phyloP scores from a whole-genome alignment of 2,329 filamentous ascomycete genomes.

The Lecanicillium sp. region DNA sequence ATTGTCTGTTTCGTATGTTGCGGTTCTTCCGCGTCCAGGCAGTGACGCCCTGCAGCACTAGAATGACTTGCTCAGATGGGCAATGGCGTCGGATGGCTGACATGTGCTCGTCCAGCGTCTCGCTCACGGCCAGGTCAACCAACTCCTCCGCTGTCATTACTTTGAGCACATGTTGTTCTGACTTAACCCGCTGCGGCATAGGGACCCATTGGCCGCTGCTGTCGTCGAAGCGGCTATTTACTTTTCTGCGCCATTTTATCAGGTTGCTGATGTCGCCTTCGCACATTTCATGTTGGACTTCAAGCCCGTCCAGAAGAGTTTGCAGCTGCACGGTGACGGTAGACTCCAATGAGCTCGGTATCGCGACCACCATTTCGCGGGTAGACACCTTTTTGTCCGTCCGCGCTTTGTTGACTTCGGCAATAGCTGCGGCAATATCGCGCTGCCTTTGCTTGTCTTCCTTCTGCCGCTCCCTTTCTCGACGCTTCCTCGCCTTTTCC shows the following conservation, averaged over 20 bases:
- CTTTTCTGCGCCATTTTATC: conserved; percentile 62
- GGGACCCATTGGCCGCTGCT: conserved; percentile 59
- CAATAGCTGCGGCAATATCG: conserved; percentile 55
- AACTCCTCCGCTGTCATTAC: conserved; percentile 58
- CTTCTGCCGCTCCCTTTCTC: conserved; percentile 51
- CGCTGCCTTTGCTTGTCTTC: conserved; percentile 57
- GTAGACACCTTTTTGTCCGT: conserved; percentile 67
- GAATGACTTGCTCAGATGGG: conserved; percentile 49
- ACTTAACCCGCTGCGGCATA: conserved; percentile 37
- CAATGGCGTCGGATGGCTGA: conserved; percentile 46
- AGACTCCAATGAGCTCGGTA: conserved; percentile 49
- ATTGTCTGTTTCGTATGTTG: conserved; percentile 59
- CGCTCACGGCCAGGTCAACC: conserved; percentile 47
- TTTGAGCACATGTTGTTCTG: conserved; percentile 56
- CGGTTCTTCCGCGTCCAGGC: conserved; percentile 62
- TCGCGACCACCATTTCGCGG: conserved; percentile 69
- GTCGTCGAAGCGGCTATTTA: conserved; percentile 55
- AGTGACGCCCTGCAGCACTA: conserved; percentile 63
- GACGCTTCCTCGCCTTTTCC: conserved; percentile 47
- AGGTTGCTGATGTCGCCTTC: conserved; percentile 41
- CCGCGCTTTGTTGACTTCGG: conserved; percentile 65
- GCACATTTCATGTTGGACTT: conserved; percentile 38
- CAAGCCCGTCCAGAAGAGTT: conserved; percentile 41
- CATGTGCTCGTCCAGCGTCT: conserved; percentile 53
- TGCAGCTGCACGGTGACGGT: conserved; percentile 37